Percentiles rank a stretch among this genome's conserved stretches.
These are phyloP conservation scores for Penicillium pancosmium DNA, from an alignment of 495 filamentous ascomycete species.

Conservation along the genomic window DNA sequence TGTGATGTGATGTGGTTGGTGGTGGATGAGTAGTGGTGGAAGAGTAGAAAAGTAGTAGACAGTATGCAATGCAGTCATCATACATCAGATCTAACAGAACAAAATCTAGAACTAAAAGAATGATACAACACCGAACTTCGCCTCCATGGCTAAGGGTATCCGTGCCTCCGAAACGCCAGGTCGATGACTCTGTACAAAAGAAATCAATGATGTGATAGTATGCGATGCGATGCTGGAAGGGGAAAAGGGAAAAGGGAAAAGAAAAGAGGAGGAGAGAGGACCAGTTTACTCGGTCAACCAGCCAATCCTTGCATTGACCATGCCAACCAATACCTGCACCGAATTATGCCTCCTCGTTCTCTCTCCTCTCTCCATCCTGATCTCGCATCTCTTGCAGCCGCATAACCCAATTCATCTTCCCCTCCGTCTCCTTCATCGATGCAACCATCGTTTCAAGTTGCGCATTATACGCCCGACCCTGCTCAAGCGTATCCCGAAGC, in stretches of 20 bases:
- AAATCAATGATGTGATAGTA: neutral
- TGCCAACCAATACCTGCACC: neutral
- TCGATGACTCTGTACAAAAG: neutral
- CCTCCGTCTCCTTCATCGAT: constrained; percentile 63
- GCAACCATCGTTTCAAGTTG: constrained; percentile 58
- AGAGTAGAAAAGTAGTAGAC: neutral
- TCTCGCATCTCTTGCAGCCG: constrained; percentile 60
- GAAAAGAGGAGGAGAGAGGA: too few relatives aligned
- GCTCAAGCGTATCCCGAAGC: constrained; percentile 57
- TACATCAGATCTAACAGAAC: neutral
- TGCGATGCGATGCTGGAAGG: neutral
- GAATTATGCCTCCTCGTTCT: neutral
- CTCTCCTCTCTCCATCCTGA: constrained; percentile 26
- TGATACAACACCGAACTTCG: neutral
- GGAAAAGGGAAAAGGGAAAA: too few relatives aligned
- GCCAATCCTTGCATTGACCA: neutral
- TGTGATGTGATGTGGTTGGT: neutral
- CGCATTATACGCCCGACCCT: constrained; percentile 54
- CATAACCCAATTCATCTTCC: constrained; percentile 69
- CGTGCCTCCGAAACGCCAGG: constrained; percentile 6
- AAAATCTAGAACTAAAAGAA: neutral
- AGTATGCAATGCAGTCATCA: neutral
- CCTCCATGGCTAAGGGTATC: neutral
- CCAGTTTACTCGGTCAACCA: too few relatives aligned
- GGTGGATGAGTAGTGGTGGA: neutral